These are phyloP conservation scores for Platanthera zijinensis DNA, from an alignment of 106 monocot genomes.

Conservation along the genomic window DNA sequence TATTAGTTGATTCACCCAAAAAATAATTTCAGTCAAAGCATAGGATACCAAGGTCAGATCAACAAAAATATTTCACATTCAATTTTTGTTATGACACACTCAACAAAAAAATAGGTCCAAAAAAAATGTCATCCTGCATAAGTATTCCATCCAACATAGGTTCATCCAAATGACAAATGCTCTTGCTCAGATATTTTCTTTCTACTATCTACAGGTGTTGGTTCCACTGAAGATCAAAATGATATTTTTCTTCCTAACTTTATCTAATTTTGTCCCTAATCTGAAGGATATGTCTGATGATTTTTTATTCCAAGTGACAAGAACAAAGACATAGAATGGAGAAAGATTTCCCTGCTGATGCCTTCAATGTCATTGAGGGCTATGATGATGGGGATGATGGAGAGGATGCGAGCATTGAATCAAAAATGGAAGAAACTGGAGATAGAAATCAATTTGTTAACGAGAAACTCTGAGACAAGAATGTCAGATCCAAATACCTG, in stretches of 20 bases:
- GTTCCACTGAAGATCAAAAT: conserved; percentile 34
- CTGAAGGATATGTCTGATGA: conserved; percentile 34
- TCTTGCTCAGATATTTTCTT: conserved; percentile 53
- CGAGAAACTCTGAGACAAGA: conserved; percentile 66
- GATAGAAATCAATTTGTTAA: conserved; percentile 42
- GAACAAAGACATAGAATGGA: conserved; percentile 80
- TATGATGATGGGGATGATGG: conserved; percentile 48
- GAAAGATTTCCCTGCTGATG: conserved; percentile 73
- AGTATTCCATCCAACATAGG: no score
- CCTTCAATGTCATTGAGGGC: conserved; percentile 65
- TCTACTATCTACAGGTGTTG: conserved; percentile 74
- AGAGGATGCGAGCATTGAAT: conserved; percentile 61
- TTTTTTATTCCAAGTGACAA: conserved; percentile 29
- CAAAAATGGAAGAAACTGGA: conserved; percentile 57
- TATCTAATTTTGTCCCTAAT: neutral
- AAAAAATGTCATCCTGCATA: no score
- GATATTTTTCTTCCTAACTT: conserved; percentile 23
- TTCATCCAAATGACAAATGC: conserved; percentile 31
- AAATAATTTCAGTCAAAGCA: no score
- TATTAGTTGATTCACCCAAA: no score
- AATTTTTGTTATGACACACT: no score
- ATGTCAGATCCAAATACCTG: no score
- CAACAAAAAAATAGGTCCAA: no score
- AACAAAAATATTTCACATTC: no score
- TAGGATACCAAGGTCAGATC: no score